A percentile compares a stretch with the other conserved stretches of the same genome.
phyloP scores from a whole-genome alignment of 129 eudicot species.

The Mikania micrantha region DNA sequence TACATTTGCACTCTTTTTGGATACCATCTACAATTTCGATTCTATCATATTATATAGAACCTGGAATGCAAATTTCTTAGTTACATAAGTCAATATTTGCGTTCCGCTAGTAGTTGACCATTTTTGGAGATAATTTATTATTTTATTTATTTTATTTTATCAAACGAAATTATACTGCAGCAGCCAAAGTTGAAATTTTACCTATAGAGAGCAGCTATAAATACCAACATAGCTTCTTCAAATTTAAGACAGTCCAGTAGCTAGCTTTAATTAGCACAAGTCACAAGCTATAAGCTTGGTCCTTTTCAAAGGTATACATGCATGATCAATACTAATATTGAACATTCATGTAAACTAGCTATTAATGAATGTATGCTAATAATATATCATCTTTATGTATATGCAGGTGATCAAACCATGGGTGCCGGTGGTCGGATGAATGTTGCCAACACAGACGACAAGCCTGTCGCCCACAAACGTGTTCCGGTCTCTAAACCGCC shows the following conservation, averaged over 20 bases:
- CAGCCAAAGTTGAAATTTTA: slow-evolving; percentile 1
- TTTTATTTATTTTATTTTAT: background rate
- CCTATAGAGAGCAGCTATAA: background rate
- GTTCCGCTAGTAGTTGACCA: background rate
- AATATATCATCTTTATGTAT: background rate
- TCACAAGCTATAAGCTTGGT: background rate
- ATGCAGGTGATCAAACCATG: slow-evolving; percentile 10
- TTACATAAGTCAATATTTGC: background rate
- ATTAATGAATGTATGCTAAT: background rate
- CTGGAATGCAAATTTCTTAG: background rate
- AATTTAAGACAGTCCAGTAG: background rate
- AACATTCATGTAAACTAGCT: background rate
- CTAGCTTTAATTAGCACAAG: background rate
- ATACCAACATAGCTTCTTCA: background rate
- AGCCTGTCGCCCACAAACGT: slow-evolving; percentile 14
- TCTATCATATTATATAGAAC: background rate
- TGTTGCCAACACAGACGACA: background rate
- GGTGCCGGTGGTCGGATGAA: slow-evolving; percentile 35
- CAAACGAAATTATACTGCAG: background rate
- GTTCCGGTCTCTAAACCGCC: slow-evolving; percentile 24
- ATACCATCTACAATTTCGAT: no score
- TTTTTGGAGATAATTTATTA: background rate
- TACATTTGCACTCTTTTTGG: no score
- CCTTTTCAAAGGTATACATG: background rate
- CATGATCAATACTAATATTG: no score